Evolutionary conservation across 176 grass and related monocot species (phyloP).

Genomic region (Musa troglodytarum): DNA sequence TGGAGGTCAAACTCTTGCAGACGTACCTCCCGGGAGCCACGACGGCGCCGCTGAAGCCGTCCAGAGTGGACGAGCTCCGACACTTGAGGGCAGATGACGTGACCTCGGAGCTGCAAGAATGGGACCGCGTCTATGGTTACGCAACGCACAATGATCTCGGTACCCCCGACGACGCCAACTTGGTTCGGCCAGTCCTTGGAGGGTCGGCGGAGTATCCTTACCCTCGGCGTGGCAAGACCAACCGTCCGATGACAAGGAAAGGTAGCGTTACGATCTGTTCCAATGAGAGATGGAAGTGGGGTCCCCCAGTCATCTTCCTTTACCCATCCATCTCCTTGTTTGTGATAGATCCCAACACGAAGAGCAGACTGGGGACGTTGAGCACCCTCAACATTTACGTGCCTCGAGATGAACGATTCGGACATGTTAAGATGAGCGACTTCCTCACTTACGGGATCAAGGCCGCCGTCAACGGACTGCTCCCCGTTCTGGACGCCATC

Average conservation of each 20-base stretch:
- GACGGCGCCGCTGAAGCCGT: conserved; percentile 41
- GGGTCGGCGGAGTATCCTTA: conserved; percentile 38
- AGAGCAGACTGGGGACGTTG: conserved; percentile 42
- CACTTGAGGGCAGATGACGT: conserved; percentile 44
- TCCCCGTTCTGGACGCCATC: conserved; percentile 39
- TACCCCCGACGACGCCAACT: conserved; percentile 20
- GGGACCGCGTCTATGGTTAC: conserved; percentile 65
- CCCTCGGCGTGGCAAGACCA: conserved; percentile 42
- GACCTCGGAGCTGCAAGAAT: conserved; percentile 33
- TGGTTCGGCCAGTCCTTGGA: conserved; percentile 47
- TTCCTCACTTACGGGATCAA: conserved; percentile 43
- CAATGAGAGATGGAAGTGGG: neutral
- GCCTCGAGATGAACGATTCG: conserved; percentile 60
- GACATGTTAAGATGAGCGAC: conserved; percentile 49
- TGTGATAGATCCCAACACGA: conserved; percentile 34
- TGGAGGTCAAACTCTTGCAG: conserved; percentile 10
- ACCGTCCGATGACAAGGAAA: conserved; percentile 9
- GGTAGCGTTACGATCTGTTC: conserved; percentile 13
- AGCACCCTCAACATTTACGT: conserved; percentile 38
- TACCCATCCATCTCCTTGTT: neutral
- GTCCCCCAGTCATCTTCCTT: neutral
- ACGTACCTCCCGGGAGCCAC: conserved; percentile 56
- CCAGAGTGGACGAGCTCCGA: conserved; percentile 55
- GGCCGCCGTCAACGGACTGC: conserved; percentile 28
- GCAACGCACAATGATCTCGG: conserved; percentile 76